Conservation (phyloP, 352 stramenopile species). For the Peronospora farinosa region DNA sequence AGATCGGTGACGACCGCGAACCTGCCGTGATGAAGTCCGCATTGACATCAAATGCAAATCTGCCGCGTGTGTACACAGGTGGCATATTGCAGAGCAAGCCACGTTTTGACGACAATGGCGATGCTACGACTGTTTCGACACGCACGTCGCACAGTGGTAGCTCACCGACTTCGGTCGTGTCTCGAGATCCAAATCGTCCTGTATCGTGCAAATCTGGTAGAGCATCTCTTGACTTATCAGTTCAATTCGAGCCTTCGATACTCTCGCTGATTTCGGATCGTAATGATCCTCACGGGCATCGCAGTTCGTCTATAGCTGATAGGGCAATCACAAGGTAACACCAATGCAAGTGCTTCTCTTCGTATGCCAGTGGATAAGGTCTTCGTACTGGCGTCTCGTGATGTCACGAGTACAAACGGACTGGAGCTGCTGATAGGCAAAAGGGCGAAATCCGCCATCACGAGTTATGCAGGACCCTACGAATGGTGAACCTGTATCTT, state of each 20-base stretch:
- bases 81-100: conserved; percentile 22
- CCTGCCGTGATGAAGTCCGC: conserved; percentile 9
- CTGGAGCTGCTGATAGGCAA: conserved; percentile 43
- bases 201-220: too few species aligned
- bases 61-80: conserved; percentile 25
- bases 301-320: too few species aligned
- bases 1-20: conserved; percentile 2
- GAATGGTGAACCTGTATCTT: conserved; percentile 29
- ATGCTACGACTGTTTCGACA: conserved; percentile 20
- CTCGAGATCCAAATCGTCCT: too few species aligned
- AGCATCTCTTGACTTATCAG: too few species aligned
- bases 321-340: too few species aligned
- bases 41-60: conserved; percentile 29
- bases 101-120: conserved; percentile 21
- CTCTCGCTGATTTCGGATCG: too few species aligned
- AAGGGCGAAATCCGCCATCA: conserved; percentile 47
- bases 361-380: too few species aligned
- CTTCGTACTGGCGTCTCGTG: too few species aligned
- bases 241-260: too few species aligned
- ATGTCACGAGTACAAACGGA: conserved; percentile 53
- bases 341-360: too few species aligned
- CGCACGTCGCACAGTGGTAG: conserved; percentile 20
- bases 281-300: too few species aligned
- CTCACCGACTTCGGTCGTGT: conserved; percentile 21
- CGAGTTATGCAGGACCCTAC: conserved; percentile 29